These are phyloP conservation scores for Chytridium lagenaria DNA, from an alignment of 371 early-diverging fungal species.

Conservation along the genomic window DNA sequence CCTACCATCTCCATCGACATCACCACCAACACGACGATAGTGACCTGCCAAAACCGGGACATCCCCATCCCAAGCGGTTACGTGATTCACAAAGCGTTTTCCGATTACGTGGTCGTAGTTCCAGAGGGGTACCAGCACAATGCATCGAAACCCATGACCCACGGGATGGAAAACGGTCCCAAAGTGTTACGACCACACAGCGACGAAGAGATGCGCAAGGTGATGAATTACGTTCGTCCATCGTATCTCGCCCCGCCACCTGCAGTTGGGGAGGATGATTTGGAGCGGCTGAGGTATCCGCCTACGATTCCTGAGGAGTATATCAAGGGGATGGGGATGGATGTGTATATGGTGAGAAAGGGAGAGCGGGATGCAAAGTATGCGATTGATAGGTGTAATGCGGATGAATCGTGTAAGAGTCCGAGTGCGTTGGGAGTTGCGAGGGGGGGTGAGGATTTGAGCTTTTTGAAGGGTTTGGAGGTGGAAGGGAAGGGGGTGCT, in stretches of 20 bases:
- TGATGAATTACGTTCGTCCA: background rate
- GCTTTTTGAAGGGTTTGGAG: background rate
- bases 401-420: slow-evolving; percentile 15
- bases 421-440: background rate
- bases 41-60: slow-evolving; percentile 14
- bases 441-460: slow-evolving; percentile 1
- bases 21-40: background rate
- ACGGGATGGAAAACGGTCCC: background rate
- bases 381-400: slow-evolving; percentile 25
- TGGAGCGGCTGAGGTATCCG: slow-evolving; percentile 17
- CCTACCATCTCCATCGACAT: background rate
- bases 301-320: background rate
- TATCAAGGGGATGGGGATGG: slow-evolving; percentile 22
- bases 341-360: background rate
- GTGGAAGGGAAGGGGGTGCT: background rate
- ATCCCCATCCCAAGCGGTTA: slow-evolving; percentile 22
- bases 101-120: slow-evolving; percentile 3
- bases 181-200: slow-evolving; percentile 14
- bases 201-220: slow-evolving; percentile 11
- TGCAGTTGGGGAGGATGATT: background rate
- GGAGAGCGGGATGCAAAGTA: slow-evolving; percentile 9
- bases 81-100: slow-evolving; percentile 7
- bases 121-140: background rate
- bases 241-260: background rate
- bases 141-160: background rate